Conservation (phyloP, 805 yeast species). For the Nakazawaea ambrosiae region DNA sequence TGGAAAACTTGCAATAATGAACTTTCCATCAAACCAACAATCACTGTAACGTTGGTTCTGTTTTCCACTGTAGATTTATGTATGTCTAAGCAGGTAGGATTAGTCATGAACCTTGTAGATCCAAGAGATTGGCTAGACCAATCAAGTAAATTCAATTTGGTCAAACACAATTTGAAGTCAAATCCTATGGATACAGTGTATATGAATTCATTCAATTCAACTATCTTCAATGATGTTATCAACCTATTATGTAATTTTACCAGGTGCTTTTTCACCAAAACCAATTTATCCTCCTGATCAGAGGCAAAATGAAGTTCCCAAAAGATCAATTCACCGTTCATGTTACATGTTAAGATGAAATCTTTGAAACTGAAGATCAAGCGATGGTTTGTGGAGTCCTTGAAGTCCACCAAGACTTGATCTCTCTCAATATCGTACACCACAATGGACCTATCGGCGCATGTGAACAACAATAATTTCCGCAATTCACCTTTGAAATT, state of each 20-base stretch:
- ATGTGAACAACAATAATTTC: conserved; percentile 18
- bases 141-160: conserved; percentile 20
- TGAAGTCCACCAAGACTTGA: conserved; percentile 13
- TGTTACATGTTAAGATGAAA: conserved; percentile 22
- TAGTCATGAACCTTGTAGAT: conserved; percentile 33
- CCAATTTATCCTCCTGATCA: no score
- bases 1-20: conserved; percentile 46
- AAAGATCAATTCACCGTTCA: conserved; percentile 23
- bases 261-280: no score
- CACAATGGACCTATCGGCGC: conserved; percentile 20
- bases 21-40: conserved; percentile 55
- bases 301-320: no score
- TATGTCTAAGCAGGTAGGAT: conserved; percentile 45
- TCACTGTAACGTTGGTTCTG: conserved; percentile 27
- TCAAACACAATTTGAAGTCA: conserved; percentile 40
- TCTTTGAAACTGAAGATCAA: conserved; percentile 16
- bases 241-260: conserved; percentile 26
- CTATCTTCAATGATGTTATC: conserved; percentile 18
- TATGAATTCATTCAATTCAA: conserved; percentile 15
- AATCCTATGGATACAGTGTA: conserved; percentile 52
- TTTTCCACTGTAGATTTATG: conserved; percentile 19
- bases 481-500: conserved; percentile 2
- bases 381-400: conserved; percentile 17
- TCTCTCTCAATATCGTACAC: conserved; percentile 18
- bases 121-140: conserved; percentile 15